Conservation (phyloP, 2,329 filamentous ascomycete species). For the Graphilbum sp. region DNA sequence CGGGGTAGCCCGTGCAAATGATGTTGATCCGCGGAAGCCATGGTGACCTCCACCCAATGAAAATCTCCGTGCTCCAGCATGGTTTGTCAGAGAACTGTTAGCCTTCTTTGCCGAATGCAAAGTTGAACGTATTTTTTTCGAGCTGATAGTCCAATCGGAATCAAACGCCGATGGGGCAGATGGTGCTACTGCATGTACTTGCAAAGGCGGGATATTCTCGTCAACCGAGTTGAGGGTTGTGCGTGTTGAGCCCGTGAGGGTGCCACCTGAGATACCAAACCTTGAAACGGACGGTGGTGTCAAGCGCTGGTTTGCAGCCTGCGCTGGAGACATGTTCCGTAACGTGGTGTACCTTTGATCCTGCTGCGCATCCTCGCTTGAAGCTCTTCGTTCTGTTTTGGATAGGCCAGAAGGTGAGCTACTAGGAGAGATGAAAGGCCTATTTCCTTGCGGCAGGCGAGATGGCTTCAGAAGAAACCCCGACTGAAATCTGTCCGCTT, state of each 20-base stretch:
- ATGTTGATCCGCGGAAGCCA: too few relatives aligned
- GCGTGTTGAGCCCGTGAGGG: slow-evolving; percentile 8
- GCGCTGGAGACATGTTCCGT: slow-evolving; percentile 31
- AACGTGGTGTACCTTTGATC: slow-evolving; percentile 21
- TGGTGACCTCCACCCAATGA: too few relatives aligned
- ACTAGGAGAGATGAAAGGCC: too few relatives aligned
- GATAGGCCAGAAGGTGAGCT: too few relatives aligned
- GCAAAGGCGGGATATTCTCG: slow-evolving; percentile 36
- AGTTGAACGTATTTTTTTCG: slow-evolving; percentile 36
- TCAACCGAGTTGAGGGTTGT: slow-evolving; percentile 19
- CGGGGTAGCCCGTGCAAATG: too few relatives aligned
- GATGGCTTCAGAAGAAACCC: slow-evolving; percentile 58
- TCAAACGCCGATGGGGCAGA: not conserved
- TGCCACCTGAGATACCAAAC: slow-evolving; percentile 2
- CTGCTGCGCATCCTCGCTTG: slow-evolving; percentile 24
- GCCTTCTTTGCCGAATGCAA: slow-evolving; percentile 34
- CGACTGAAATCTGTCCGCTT: slow-evolving; percentile 68
- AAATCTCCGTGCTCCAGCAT: too few relatives aligned
- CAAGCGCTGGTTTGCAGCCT: slow-evolving; percentile 28
- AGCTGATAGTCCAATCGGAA: slow-evolving; percentile 20
- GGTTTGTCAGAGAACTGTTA: slow-evolving; percentile 11
- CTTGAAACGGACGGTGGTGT: slow-evolving; percentile 25
- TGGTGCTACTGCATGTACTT: slow-evolving; percentile 3
- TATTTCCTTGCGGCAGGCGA: slow-evolving; percentile 17
- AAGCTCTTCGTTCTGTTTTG: too few relatives aligned